Base-by-base conservation (phyloP, 2,329 filamentous ascomycete genomes). In the Neofusicoccum sp. region DNA sequence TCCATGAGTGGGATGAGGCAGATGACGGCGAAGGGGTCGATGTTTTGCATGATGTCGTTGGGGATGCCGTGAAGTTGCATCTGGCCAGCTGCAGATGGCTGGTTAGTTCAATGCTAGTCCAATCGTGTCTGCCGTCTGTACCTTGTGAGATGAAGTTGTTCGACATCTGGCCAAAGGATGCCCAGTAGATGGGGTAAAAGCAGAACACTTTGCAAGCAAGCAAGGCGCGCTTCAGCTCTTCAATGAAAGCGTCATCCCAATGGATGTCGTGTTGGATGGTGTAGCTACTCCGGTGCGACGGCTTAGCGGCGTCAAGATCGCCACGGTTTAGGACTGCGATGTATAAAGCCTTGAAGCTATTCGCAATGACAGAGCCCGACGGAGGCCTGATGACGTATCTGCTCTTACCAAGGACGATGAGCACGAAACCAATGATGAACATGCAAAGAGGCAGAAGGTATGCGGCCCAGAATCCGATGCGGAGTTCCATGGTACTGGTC, bases 201-300 rank as follows among this genome's bases (percentile, higher is more conserved):
- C 73, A 60, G 56, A 91, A 90, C 59, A 90, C 87, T 67, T 87
- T 86, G 79, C 88, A 91, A 14, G 88, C 89, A 70, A 79, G 69
- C 8, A 86, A 71, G 1, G 83, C 83, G 41, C 86, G 86, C 76
- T 88, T 88, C 53, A 91, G 77, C 69, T 91, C 89, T 2, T 89
- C 87, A 53, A 91, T 78, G 65, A 91, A 91, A 66, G 82, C 80
- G 67, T 90, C 86, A 58, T 89, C 83, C 86, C 88, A 91, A 0
- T 80, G 77, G 12, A 85, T 71, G 11, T 36, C 43, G 28, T 48
- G 30, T 3, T 30, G 26, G 3, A 49, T 47, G 2, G n/a, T 26
- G 49, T 34, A 41, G 34, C 60, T 57, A 30, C 47, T 40, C 53
- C 84, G 83, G 76, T 82, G 85, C 4, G 81, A 82, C 2, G 85